These are phyloP conservation scores for Phytopythium boreale DNA, from an alignment of 352 stramenopile species.

Conservation along the genomic window DNA sequence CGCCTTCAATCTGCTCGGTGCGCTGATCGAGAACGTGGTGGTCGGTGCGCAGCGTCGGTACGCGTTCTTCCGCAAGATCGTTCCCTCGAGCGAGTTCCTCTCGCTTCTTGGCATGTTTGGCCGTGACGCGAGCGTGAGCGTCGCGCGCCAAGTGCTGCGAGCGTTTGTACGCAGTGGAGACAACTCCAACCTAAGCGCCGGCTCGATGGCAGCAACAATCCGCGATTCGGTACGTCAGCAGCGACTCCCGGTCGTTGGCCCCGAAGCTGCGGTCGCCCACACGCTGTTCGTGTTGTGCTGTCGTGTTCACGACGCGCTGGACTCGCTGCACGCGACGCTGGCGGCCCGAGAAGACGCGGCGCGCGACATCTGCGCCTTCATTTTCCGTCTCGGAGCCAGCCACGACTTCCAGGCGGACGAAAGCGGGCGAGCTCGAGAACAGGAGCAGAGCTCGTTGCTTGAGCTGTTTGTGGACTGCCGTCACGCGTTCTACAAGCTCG, in stretches of 20 bases:
- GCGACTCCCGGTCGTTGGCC: slow-evolving; percentile 61
- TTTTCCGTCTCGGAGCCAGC: slow-evolving; percentile 54
- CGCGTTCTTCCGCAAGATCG: slow-evolving; percentile 72
- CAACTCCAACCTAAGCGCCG: slow-evolving; percentile 5
- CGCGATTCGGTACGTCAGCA: slow-evolving; percentile 10
- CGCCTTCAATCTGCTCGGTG: slow-evolving; percentile 66
- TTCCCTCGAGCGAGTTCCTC: slow-evolving; percentile 73
- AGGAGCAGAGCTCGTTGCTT: slow-evolving; percentile 81
- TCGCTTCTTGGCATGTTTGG: slow-evolving; percentile 87
- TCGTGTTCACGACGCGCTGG: slow-evolving; percentile 78
- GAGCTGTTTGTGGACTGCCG: slow-evolving; percentile 88
- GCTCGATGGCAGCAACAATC: not conserved
- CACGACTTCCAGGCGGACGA: slow-evolving; percentile 5
- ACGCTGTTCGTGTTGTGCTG: slow-evolving; percentile 86
- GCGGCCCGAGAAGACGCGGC: slow-evolving; percentile 55
- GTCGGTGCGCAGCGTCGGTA: slow-evolving; percentile 62
- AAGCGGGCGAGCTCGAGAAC: slow-evolving; percentile 28
- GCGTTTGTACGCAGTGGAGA: slow-evolving; percentile 54
- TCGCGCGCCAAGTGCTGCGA: slow-evolving; percentile 82
- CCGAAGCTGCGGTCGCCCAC: slow-evolving; percentile 77
- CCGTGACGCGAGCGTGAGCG: slow-evolving; percentile 68
- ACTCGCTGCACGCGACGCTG: slow-evolving; percentile 59
- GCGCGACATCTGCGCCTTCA: slow-evolving; percentile 79
- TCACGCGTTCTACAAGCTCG: slow-evolving; percentile 85
- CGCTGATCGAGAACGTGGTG: slow-evolving; percentile 78